Base-by-base conservation (phyloP, 345 rosid species). In the Stellera chamaejasme region DNA sequence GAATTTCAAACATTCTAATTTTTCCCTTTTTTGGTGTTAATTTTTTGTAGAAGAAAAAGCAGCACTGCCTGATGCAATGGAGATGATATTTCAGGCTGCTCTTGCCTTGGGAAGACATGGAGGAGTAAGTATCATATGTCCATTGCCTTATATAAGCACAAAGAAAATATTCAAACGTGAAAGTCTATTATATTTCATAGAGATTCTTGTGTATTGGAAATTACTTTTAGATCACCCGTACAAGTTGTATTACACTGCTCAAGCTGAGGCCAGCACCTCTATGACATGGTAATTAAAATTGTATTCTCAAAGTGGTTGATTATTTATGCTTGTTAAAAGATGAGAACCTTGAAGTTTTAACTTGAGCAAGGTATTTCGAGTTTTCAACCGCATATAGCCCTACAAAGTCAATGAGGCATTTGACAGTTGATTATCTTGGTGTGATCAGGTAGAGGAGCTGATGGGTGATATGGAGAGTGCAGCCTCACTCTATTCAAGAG, bases 11-110 rank as follows among this genome's bases (percentile, higher is more conserved):
- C 39, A 32, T 32, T 32, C 39, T 32, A 32, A 32, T 32, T 32
- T 32, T 32, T 32, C 9, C 9, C 39, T 48, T 43, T 65, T 43
- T 50, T 64, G 28, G 36, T 23, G 50, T 10, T 69, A 42, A 58
- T 67, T 32, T 8, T 8, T 32, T 72, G 69, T 78, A 93, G 99
- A 89, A 93, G 99, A 89, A 66, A 76, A 66, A 65, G 66, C 63
- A 41, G 77, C 70, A 72, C 83, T 93, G 99, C 99, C 97, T 10
- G 96, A 93, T 77, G 88, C 99, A 23, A 87, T 93, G 95, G 97
- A 93, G 87, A 77, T 72, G 1, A 87, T 93, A 76, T 93, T 78
- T 72, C 85, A 93, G 61, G 81, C 85, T 56, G 99, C 99, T 56
- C 96, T 93, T 63, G 77, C 70, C 57, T 72, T 85, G 26, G 99